Evolutionary conservation across 495 filamentous ascomycete genomes (phyloP).

Genomic region (Penicillium longicatenatum): DNA sequence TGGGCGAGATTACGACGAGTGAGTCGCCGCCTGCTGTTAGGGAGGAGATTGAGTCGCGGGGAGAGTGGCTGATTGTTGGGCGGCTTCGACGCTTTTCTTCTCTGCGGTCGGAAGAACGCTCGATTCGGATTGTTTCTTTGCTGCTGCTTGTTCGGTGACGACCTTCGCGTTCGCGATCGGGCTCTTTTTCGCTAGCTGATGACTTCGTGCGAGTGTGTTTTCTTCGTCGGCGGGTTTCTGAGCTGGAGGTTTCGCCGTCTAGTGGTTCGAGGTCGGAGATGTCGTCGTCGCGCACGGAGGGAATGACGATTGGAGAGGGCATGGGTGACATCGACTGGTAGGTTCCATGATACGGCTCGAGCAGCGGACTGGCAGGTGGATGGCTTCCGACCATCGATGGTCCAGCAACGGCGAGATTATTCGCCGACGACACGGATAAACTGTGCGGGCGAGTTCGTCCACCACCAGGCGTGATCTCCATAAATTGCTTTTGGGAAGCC

Average conservation of each 20-base stretch:
- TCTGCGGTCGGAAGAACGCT: slow-evolving; percentile 22
- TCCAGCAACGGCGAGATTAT: slow-evolving; percentile 36
- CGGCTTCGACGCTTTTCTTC: slow-evolving; percentile 39
- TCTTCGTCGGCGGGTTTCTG: slow-evolving; percentile 37
- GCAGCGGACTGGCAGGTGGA: slow-evolving; percentile 76
- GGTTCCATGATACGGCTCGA: slow-evolving; percentile 92
- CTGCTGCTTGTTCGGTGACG: slow-evolving; percentile 13
- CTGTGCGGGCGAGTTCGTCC: slow-evolving; percentile 35
- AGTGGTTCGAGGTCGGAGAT: slow-evolving; percentile 53
- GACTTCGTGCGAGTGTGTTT: slow-evolving; percentile 33
- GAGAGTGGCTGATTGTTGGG: slow-evolving; percentile 24
- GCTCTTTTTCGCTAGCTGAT: slow-evolving; percentile 27
- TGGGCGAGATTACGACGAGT: slow-evolving; percentile 35
- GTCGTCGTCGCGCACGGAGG: slow-evolving; percentile 46
- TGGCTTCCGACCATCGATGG: slow-evolving; percentile 31
- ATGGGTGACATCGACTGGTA: slow-evolving; percentile 96
- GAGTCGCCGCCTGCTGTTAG: slow-evolving; percentile 19
- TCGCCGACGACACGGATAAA: slow-evolving; percentile 43
- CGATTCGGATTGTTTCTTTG: slow-evolving; percentile 29
- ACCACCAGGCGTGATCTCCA: slow-evolving; percentile 45
- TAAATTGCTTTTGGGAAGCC: slow-evolving; percentile 38
- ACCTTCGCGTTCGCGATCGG: neutral
- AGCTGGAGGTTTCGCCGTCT: slow-evolving; percentile 31
- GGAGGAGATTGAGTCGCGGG: slow-evolving; percentile 30
- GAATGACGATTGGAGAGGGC: slow-evolving; percentile 70